phyloP scores from a whole-genome alignment of 2,329 filamentous ascomycete genomes.

The Arthrobotrys megalospora region DNA sequence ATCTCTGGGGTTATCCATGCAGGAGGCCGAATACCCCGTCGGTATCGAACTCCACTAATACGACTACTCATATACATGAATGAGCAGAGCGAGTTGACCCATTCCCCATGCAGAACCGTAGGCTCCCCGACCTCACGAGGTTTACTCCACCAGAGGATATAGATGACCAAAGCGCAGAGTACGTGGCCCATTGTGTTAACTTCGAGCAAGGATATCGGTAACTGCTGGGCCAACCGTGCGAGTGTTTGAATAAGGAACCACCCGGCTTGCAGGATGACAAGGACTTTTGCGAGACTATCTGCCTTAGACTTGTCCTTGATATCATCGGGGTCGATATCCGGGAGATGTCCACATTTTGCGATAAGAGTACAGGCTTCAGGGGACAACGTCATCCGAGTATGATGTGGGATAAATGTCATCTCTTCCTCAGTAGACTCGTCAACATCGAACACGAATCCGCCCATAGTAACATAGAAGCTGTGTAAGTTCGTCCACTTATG shows the following conservation, averaged over 20 bases:
- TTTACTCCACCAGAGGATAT: constrained; percentile 65
- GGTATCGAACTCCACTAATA: constrained; percentile 20
- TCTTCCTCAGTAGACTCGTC: constrained; percentile 21
- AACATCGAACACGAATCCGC: constrained; percentile 56
- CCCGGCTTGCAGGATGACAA: constrained; percentile 59
- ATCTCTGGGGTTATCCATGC: constrained; percentile 32
- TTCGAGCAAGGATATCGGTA: constrained; percentile 64
- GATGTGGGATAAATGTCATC: constrained; percentile 30
- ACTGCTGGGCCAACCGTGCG: constrained; percentile 36
- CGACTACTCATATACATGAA: constrained; percentile 44
- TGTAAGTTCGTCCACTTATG: constrained; percentile 61
- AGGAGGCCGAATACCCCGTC: constrained; percentile 18
- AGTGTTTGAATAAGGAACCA: constrained; percentile 62
- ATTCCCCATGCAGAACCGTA: constrained; percentile 20
- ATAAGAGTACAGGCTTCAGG: constrained; percentile 18
- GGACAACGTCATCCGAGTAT: constrained; percentile 26
- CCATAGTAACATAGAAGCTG: constrained; percentile 62
- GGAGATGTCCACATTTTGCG: constrained; percentile 33
- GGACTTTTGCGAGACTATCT: constrained; percentile 56
- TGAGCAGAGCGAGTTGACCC: constrained; percentile 16
- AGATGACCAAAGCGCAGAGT: constrained; percentile 63
- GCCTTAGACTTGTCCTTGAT: constrained; percentile 62
- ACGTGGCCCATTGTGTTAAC: constrained; percentile 65
- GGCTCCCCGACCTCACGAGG: constrained; percentile 58
- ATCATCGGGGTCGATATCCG: constrained; percentile 43